Percentiles rank a stretch among this genome's conserved stretches.
phyloP scores from a whole-genome alignment of 2,329 filamentous ascomycete genomes.

The Alternaria solani region DNA sequence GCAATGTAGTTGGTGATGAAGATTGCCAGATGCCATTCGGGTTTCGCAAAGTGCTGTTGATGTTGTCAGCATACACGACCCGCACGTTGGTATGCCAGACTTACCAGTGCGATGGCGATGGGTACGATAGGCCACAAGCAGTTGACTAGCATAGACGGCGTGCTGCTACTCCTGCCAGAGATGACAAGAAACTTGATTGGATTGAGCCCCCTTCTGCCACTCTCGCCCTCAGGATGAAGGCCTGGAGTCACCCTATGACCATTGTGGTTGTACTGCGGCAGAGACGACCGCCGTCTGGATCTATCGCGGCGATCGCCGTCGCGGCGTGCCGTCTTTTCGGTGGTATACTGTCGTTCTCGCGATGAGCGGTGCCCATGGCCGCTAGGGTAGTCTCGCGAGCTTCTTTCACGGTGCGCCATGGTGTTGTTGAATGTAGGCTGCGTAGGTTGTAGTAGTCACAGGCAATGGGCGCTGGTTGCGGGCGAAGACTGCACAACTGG shows the following conservation, averaged over 20 bases:
- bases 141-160: constrained; percentile 71
- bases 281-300: constrained; percentile 23
- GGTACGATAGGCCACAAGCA: constrained; percentile 79
- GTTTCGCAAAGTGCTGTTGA: constrained; percentile 59
- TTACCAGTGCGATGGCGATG: constrained; percentile 70
- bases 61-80: constrained; percentile 10
- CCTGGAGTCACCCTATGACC: constrained; percentile 54
- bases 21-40: constrained; percentile 67
- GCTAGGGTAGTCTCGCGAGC: constrained; percentile 25
- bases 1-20: constrained; percentile 78
- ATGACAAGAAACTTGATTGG: constrained; percentile 70
- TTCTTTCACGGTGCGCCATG: constrained; percentile 31
- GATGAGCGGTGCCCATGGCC: constrained; percentile 20
- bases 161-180: constrained; percentile 69
- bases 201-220: constrained; percentile 71
- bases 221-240: constrained; percentile 67
- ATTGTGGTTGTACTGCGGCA: constrained; percentile 54
- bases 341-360: constrained; percentile 32
- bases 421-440: constrained; percentile 2
- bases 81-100: constrained; percentile 3
- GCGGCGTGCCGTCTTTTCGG: constrained; percentile 34
- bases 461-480: constrained; percentile 10
- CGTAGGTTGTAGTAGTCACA: constrained; percentile 1
- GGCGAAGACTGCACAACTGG: constrained; percentile 11
- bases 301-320: constrained; percentile 14